Conservation (phyloP, 148 eudicot species). For the Rhododendron ferrugineum region DNA sequence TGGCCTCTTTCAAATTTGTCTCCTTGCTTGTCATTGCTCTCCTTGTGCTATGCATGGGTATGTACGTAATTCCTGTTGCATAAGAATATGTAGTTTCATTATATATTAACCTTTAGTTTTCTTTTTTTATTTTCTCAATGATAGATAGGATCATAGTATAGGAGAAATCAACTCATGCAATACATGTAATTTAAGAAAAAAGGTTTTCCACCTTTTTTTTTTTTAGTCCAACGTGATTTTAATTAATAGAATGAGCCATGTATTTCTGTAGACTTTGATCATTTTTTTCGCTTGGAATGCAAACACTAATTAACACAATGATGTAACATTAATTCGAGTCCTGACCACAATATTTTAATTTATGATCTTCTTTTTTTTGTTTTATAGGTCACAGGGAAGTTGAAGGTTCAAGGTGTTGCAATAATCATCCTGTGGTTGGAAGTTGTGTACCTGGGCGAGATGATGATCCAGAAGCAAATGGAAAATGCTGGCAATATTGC, state of each 20-base stretch:
- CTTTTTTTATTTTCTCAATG: not conserved
- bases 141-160: not conserved
- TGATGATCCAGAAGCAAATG: not conserved
- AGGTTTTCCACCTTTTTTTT: not conserved
- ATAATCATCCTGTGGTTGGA: not conserved
- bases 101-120: not conserved
- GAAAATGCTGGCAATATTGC: not conserved
- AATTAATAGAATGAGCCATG: not conserved
- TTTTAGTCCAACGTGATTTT: not conserved
- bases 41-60: not conserved
- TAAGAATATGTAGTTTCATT: not conserved
- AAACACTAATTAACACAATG: not conserved
- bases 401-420: not conserved
- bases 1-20: not conserved
- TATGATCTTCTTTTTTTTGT: not conserved
- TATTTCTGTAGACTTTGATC: not conserved
- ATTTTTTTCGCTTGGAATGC: not conserved
- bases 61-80: not conserved
- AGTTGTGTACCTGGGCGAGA: not conserved
- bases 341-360: not conserved
- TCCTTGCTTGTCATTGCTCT: not conserved
- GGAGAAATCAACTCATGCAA: not conserved
- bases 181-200: not conserved
- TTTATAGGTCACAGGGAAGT: not conserved
- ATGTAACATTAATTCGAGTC: not conserved